Evolutionary conservation across 164 flowering plant species (phyloP).

Genomic region (Aristolochia contorta): DNA sequence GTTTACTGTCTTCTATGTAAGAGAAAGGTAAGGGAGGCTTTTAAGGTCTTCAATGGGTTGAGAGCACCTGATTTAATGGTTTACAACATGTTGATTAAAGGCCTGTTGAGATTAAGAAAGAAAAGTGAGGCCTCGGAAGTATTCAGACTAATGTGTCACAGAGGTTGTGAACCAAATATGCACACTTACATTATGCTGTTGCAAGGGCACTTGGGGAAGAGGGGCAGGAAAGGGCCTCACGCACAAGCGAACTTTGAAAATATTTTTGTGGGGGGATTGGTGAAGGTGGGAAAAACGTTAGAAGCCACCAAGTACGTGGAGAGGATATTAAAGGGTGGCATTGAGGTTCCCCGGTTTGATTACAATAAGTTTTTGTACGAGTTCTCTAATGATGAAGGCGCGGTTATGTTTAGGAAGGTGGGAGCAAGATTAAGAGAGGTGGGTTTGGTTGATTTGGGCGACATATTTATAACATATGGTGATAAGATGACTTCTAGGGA

Average conservation of each 20-base stretch:
- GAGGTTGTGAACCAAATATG: constrained; percentile 86
- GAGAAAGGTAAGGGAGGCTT: constrained; percentile 53
- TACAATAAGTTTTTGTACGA: constrained; percentile 70
- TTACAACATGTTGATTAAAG: constrained; percentile 78
- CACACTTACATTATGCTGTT: constrained; percentile 85
- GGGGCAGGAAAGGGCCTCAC: constrained; percentile 74
- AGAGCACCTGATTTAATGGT: constrained; percentile 46
- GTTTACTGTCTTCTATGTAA: constrained; percentile 52
- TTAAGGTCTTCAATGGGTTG: constrained; percentile 34
- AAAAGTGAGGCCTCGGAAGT: constrained; percentile 78
- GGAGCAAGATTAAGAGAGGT: constrained; percentile 69
- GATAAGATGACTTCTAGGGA: constrained; percentile 83
- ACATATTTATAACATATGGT: constrained; percentile 70
- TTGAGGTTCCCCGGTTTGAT: constrained; percentile 82
- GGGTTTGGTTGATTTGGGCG: constrained; percentile 76
- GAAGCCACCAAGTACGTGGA: constrained; percentile 82
- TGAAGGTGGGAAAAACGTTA: constrained; percentile 63
- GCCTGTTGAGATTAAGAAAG: constrained; percentile 50
- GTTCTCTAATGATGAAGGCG: constrained; percentile 81
- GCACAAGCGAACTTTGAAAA: constrained; percentile 70
- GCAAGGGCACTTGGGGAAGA: constrained; percentile 89
- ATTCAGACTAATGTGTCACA: constrained; percentile 73
- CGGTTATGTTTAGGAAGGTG: constrained; percentile 65
- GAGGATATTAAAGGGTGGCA: constrained; percentile 48
- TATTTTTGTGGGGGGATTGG: constrained; percentile 86